A percentile compares a stretch with the other conserved stretches of the same genome.
These are phyloP conservation scores for Glaciozyma antarctica DNA, from an alignment of 768 basidiomycete genomes.

Conservation along the genomic window DNA sequence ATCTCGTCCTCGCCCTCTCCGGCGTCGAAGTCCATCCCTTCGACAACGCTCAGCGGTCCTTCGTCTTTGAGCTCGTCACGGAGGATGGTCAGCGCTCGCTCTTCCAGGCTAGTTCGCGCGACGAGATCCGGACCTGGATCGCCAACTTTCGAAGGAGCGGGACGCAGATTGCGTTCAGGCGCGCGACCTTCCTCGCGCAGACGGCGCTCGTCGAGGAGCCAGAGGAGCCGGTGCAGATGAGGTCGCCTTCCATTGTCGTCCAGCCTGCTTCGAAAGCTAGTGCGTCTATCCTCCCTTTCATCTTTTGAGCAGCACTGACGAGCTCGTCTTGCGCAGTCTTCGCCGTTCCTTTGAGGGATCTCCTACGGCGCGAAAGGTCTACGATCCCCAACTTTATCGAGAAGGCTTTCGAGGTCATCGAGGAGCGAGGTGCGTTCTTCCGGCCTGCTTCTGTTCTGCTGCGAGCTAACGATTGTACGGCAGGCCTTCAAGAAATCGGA, in stretches of 20 bases:
- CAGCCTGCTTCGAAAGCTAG: background rate
- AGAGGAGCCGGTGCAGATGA: conserved; percentile 12
- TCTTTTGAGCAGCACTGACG: background rate
- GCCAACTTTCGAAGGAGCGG: conserved; percentile 5
- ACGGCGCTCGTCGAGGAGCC: conserved; percentile 7
- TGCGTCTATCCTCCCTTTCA: background rate
- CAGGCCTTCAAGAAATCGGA: conserved; percentile 8
- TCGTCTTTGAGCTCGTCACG: conserved; percentile 16
- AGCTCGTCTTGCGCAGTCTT: conserved; percentile 11
- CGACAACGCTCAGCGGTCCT: conserved; percentile 3
- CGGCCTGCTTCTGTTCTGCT: background rate
- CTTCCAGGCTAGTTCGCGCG: conserved; percentile 25
- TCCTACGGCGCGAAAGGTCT: conserved; percentile 13
- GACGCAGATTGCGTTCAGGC: conserved; percentile 11
- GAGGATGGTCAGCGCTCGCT: conserved; percentile 22
- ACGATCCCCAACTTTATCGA: conserved; percentile 19
- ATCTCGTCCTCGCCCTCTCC: conserved; percentile 2
- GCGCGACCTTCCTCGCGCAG: conserved; percentile 29
- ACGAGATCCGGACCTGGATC: conserved; percentile 26
- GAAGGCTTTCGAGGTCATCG: conserved; percentile 12
- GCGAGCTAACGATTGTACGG: too few species aligned
- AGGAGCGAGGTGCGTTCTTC: conserved; percentile 2
- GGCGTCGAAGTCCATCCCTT: background rate
- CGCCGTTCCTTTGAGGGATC: conserved; percentile 9
- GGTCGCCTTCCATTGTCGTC: background rate